phyloP scores from a whole-genome alignment of 441 rosid species.

The Gossypium davidsonii region DNA sequence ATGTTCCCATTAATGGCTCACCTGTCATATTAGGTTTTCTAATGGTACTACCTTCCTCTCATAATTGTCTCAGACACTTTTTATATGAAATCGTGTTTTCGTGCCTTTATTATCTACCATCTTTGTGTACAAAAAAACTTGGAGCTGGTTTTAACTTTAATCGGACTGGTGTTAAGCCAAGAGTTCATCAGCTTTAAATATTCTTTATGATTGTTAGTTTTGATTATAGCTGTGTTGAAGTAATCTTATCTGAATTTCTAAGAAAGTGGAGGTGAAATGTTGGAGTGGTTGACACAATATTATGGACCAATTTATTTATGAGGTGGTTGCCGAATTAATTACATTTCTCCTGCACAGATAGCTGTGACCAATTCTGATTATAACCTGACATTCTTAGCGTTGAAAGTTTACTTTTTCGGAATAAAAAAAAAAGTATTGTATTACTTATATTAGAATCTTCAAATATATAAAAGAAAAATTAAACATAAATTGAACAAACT shows the following conservation, averaged over 20 bases:
- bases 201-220: background rate
- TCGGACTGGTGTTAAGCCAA: background rate
- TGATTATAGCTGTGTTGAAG: background rate
- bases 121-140: background rate
- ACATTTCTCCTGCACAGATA: constrained; percentile 5
- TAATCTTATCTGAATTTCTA: constrained; percentile 3
- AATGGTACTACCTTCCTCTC: background rate
- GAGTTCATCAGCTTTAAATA: background rate
- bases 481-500: too few relatives aligned
- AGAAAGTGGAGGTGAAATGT: constrained; percentile 9
- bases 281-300: background rate
- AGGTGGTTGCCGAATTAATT: constrained; percentile 27
- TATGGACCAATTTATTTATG: constrained; percentile 18
- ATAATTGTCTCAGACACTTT: background rate
- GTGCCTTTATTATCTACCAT: background rate
- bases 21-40: background rate
- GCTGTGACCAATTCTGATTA: constrained; percentile 3
- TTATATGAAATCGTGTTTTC: background rate
- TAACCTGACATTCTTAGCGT: constrained; percentile 12
- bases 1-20: constrained; percentile 26
- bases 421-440: too few relatives aligned
- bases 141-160: background rate
- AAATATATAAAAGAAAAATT: too few relatives aligned
- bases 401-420: too few relatives aligned
- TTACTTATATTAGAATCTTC: too few relatives aligned